Evolutionary conservation across 1,284 basidiomycete species (phyloP).

Genomic region (Pseudozyma flocculosa): DNA sequence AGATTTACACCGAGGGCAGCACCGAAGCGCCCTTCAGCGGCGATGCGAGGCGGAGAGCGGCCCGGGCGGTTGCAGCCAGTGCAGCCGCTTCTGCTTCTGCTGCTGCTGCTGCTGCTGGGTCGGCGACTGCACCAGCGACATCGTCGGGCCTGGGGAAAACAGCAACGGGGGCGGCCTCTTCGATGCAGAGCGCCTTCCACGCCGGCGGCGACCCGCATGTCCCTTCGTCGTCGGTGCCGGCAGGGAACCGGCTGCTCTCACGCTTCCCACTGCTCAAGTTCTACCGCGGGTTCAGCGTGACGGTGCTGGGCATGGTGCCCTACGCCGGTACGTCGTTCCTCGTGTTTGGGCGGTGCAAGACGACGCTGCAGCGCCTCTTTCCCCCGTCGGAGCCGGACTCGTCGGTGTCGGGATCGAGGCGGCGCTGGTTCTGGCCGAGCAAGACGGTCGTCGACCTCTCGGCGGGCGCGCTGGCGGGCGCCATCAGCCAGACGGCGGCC

Average conservation of each 20-base stretch:
- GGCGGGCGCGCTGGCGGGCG: constrained; percentile 88
- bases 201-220: constrained; percentile 24
- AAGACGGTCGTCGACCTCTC: constrained; percentile 64
- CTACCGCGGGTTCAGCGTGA: constrained; percentile 80
- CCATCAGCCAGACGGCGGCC: constrained; percentile 82
- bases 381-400: constrained; percentile 28
- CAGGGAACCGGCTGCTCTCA: constrained; percentile 27
- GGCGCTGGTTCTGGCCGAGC: constrained; percentile 41
- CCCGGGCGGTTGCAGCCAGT: constrained; percentile 61
- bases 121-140: not conserved
- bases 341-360: constrained; percentile 55
- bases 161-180: too few species aligned
- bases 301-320: constrained; percentile 72
- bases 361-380: constrained; percentile 41
- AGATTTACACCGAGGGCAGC: constrained; percentile 54
- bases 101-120: constrained; percentile 20
- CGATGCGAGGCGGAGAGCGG: constrained; percentile 52
- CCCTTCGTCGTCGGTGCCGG: constrained; percentile 14
- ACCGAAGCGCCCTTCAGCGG: constrained; percentile 51
- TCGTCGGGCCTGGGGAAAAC: too few species aligned
- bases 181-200: constrained; percentile 16
- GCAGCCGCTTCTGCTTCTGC: constrained; percentile 19
- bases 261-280: constrained; percentile 68
- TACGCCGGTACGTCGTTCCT: constrained; percentile 97
- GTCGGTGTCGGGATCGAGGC: constrained; percentile 6